Conservation (phyloP, 2,329 filamentous ascomycete genomes). For the Colletotrichum tropicale region DNA sequence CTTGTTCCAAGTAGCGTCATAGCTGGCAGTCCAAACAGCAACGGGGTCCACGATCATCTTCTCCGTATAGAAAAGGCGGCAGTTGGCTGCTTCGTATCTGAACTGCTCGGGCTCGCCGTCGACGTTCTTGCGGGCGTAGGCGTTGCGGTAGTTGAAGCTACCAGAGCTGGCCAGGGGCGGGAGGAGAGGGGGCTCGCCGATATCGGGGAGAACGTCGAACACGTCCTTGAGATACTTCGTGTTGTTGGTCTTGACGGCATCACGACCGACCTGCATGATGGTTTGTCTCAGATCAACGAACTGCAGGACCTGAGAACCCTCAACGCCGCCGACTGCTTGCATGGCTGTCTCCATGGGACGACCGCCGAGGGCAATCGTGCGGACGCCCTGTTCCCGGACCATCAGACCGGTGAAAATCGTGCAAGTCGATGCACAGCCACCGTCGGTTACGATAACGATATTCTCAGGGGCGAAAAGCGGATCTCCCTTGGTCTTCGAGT, state of each 20-base stretch:
- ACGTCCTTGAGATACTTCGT: not conserved
- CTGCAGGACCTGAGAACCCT: slow-evolving; percentile 49
- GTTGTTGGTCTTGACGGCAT: slow-evolving; percentile 7
- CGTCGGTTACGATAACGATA: slow-evolving; percentile 54
- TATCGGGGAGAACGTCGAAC: not conserved
- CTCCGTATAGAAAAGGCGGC: slow-evolving; percentile 59
- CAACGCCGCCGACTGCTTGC: slow-evolving; percentile 63
- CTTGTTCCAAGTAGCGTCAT: slow-evolving; percentile 39
- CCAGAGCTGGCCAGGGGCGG: slow-evolving; percentile 38
- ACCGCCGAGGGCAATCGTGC: slow-evolving; percentile 63
- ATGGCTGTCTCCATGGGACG: slow-evolving; percentile 54
- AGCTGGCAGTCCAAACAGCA: slow-evolving; percentile 51
- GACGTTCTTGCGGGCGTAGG: slow-evolving; percentile 24
- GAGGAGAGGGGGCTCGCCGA: slow-evolving; percentile 7
- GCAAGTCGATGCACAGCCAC: slow-evolving; percentile 65
- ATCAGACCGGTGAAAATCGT: slow-evolving; percentile 62
- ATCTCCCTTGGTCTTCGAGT: not conserved
- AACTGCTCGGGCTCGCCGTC: slow-evolving; percentile 57
- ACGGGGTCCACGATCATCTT: slow-evolving; percentile 51
- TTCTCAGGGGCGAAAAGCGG: slow-evolving; percentile 39
- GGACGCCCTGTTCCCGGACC: slow-evolving; percentile 54
- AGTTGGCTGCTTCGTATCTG: slow-evolving; percentile 60
- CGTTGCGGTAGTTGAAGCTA: slow-evolving; percentile 47
- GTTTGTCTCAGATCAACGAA: slow-evolving; percentile 26
- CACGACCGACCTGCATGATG: not conserved